These are phyloP conservation scores for Collybiopsis confluens DNA, from an alignment of 768 basidiomycete genomes.

Conservation along the genomic window DNA sequence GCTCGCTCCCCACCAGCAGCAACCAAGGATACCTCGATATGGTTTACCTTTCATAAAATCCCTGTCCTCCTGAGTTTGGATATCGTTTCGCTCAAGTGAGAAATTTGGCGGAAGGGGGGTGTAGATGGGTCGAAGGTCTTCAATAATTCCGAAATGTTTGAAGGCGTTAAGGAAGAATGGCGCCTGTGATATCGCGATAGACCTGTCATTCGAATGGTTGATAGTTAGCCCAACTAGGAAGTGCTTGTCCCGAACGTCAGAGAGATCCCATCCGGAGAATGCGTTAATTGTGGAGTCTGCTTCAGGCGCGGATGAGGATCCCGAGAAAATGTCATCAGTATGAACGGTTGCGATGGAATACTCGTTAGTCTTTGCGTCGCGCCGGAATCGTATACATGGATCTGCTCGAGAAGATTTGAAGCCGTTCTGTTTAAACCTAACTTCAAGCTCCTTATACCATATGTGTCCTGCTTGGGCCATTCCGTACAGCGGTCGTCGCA, in stretches of 20 bases:
- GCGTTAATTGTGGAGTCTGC: neutral
- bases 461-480: constrained; percentile 6
- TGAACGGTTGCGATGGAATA: neutral
- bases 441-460: constrained; percentile 4
- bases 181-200: neutral
- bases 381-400: neutral
- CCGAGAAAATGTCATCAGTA: neutral
- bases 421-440: neutral
- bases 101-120: neutral
- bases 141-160: neutral
- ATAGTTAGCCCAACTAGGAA: neutral
- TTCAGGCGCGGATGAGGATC: neutral
- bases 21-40: too few species aligned
- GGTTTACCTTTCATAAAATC: too few species aligned
- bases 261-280: neutral
- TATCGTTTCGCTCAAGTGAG: too few species aligned
- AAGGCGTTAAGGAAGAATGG: neutral
- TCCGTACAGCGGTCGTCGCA: neutral
- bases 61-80: neutral
- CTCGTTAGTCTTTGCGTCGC: neutral
- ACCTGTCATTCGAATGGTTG: neutral
- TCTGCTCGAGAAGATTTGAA: constrained; percentile 4
- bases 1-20: neutral
- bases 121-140: neutral
- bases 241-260: neutral